Percentiles rank a stretch among this genome's conserved stretches.
Evolutionary conservation across 768 basidiomycete genomes (phyloP).

Genomic region (Pholiota molesta): DNA sequence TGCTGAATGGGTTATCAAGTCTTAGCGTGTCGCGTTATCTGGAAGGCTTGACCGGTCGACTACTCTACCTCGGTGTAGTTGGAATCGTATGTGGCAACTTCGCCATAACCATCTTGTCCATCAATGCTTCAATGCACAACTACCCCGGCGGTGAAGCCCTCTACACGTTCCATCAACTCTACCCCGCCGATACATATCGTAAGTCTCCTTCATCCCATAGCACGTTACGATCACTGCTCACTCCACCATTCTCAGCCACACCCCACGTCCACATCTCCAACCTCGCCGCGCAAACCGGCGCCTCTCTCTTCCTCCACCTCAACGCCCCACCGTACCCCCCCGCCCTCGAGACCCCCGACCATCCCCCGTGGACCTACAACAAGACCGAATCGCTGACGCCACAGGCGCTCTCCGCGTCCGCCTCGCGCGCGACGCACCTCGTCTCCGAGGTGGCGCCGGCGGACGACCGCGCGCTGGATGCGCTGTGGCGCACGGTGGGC

Average conservation of each 20-base stretch:
- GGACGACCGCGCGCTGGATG: conserved; percentile 20
- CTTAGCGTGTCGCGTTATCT: neutral
- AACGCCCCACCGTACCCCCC: conserved; percentile 57
- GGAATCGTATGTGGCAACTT: conserved; percentile 56
- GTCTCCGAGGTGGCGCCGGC: conserved; percentile 53
- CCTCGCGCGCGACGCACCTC: conserved; percentile 58
- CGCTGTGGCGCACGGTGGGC: conserved; percentile 46
- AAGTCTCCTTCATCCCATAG: conserved; percentile 1
- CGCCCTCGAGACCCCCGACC: conserved; percentile 12
- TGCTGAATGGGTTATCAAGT: neutral
- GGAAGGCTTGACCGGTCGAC: conserved; percentile 41
- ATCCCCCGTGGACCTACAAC: conserved; percentile 66
- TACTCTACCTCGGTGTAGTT: conserved; percentile 49
- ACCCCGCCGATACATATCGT: conserved; percentile 29
- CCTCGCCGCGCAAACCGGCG: conserved; percentile 87
- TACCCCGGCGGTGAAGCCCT: conserved; percentile 91
- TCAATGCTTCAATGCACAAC: conserved; percentile 67
- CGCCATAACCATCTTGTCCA: conserved; percentile 51
- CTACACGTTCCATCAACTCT: conserved; percentile 56
- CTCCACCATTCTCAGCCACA: conserved; percentile 11
- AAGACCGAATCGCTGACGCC: conserved; percentile 74
- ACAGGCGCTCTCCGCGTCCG: conserved; percentile 37
- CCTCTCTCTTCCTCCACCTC: conserved; percentile 82
- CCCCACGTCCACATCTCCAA: conserved; percentile 79
- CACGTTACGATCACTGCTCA: neutral